Evolutionary conservation across 257 asterid genomes (phyloP), one percentile per base, ranked within the genome.

Genomic region (Solanum chilense): DNA sequence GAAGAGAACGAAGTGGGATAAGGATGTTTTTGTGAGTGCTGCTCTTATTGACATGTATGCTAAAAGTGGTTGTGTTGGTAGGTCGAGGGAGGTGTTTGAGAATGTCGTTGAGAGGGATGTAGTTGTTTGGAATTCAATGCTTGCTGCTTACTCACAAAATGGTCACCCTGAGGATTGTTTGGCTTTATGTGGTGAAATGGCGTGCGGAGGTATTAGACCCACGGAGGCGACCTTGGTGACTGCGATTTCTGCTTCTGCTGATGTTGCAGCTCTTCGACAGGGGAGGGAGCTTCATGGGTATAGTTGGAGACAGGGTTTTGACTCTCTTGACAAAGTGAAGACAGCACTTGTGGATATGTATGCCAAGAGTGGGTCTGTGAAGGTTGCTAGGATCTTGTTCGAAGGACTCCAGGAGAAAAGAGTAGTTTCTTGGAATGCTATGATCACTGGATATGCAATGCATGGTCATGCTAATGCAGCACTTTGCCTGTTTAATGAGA

Each of bases 291-390:
- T 93, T 69, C 97, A 94, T 25, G 94, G 93, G 21, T 90, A 91
- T 78, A 88, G 94, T 86, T 92, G 88, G 90, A 90, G 93, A 86
- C 91, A 84, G 23, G 93, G 94, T 41, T 92, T 93, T 78, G 89
- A 87, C 39, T 86, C 85, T 12, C 90, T 90, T 44, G 93, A 93
- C 82, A 94, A 91, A 89, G 92, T 93, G 80, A 92, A 87, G 86
- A 94, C 97, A 41, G 93, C 92, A 39, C 93, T 94, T 9, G 91
- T 93, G 44, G 97, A 94, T 91, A 93, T 94, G 97, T 91, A 93
- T 86, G 93, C 96, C 15, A 93, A 92, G 90, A 88, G 92, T 84
- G 96, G 97, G 31, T 89, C 90, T 9, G 75, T 92, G 76, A 86
- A 82, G 64, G 82, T 90, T 62, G 94, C 94, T 3, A 86, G 94